Evolutionary conservation across 192 early-diverging fungal species (phyloP), one percentile per base, ranked within the genome.

Genomic region (Kappamyces sp.): DNA sequence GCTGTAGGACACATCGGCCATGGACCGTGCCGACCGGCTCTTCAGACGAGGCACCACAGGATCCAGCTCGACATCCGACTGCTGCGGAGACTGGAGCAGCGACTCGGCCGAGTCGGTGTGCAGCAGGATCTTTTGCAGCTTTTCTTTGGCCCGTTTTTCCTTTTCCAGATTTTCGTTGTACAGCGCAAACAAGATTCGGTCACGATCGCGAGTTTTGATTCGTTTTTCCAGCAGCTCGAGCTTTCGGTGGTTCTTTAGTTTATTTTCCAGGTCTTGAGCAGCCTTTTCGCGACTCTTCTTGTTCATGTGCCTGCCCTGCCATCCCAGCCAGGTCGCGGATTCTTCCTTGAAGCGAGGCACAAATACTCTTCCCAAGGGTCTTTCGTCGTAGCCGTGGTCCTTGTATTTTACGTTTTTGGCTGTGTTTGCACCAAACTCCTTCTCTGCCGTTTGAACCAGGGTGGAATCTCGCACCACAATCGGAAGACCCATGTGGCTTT

Each of bases 221-320:
- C 48, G 5, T n/a, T 49, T 49, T 49, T 49, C 48, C 9, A n/a
- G 30, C 48, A 49, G 30, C 35, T 49, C 48, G 6, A 49, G 48
- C 48, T 34, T 30, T 12, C 35, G 30, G 12, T 49, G 48, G 9
- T 34, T 49, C 48, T 49, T 49, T 34, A 9, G 9, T 5, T 7
- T 9, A 12, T 2, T 49, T 49, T n/a, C 30, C 48, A 33, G 5
- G 48, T 49, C 35, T 34, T 33, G 35, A 49, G 7, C 31, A 49
- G 31, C 31, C 31, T 49, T 33, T 49, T 34, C 35, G 48, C 30
- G 35, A 33, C 48, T 49, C 35, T 49, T 49, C 48, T 49, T 49
- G 30, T 5, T 33, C 12, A 49, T 6, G 30, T 33, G 30, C 48
- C 48, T 49, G 30, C 35, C 35, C 48, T 33, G 35, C 12, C 9